Evolutionary conservation across 352 stramenopile genomes (phyloP).

Genomic region (Achlya hypogyna): DNA sequence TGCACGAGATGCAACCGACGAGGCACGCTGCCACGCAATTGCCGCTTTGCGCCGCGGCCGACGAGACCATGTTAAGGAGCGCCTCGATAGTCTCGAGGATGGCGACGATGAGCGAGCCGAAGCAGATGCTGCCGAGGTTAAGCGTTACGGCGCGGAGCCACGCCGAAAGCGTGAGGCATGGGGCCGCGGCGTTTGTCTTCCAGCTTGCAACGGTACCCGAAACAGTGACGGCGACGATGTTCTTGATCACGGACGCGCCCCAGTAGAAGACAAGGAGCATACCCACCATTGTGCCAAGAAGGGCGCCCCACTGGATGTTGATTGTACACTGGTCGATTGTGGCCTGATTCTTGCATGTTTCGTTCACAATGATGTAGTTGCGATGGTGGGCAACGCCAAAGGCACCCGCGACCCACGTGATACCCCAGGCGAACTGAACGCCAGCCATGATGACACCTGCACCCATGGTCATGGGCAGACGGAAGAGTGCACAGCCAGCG

Average conservation of each 20-base stretch:
- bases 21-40: conserved; percentile 71
- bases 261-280: conserved; percentile 93
- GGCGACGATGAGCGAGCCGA: conserved; percentile 86
- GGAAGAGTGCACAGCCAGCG: conserved; percentile 77
- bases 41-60: conserved; percentile 43
- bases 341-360: conserved; percentile 32
- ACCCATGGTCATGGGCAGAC: conserved; percentile 72
- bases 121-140: conserved; percentile 89
- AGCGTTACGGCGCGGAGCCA: conserved; percentile 76
- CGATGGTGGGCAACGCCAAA: conserved; percentile 76
- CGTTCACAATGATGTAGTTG: conserved; percentile 49
- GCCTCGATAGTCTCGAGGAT: conserved; percentile 76
- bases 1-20: conserved; percentile 53
- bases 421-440: conserved; percentile 76
- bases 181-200: conserved; percentile 64
- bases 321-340: conserved; percentile 31
- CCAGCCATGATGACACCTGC: conserved; percentile 76
- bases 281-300: conserved; percentile 68
- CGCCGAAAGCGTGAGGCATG: conserved; percentile 68
- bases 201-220: conserved; percentile 86
- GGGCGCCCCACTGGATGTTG: conserved; percentile 32
- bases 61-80: conserved; percentile 58
- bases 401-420: conserved; percentile 78
- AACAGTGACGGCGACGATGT: conserved; percentile 85
- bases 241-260: conserved; percentile 75